Conservation (phyloP, 306 rosid species). For the Sesbania bispinosa region DNA sequence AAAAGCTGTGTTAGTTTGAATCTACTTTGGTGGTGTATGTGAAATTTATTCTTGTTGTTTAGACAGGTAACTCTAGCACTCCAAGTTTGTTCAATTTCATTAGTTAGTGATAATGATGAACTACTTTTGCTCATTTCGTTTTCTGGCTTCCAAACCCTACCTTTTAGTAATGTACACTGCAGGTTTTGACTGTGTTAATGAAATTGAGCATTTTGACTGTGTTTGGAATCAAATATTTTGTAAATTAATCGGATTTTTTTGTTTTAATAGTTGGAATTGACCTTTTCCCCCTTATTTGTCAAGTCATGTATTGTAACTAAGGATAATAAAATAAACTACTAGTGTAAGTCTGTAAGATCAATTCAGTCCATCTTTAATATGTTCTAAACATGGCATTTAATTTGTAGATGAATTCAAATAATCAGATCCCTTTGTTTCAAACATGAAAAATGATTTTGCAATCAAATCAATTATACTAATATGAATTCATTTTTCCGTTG, state of each 20-base stretch:
- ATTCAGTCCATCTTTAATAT: neutral
- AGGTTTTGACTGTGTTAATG: neutral
- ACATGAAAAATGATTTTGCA: neutral
- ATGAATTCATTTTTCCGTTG: neutral
- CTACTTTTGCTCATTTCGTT: neutral
- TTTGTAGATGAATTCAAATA: neutral
- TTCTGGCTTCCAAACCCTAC: neutral
- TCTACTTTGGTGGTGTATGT: conserved; percentile 1
- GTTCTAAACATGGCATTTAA: neutral
- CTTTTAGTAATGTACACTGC: neutral
- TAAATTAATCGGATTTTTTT: neutral
- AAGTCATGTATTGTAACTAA: neutral
- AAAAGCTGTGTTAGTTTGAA: conserved; percentile 8
- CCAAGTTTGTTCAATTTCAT: neutral
- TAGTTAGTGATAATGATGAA: conserved; percentile 10
- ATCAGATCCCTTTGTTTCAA: neutral
- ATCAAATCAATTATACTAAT: neutral
- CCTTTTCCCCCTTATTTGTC: neutral
- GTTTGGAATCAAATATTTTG: neutral
- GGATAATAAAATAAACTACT: neutral
- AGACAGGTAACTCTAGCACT: neutral
- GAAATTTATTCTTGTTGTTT: conserved; percentile 1
- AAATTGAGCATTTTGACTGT: neutral
- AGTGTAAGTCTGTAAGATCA: neutral
- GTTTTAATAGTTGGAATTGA: neutral